Evolutionary conservation across 208 protist genomes (phyloP).

Genomic region (Naegleria lovaniensis): DNA sequence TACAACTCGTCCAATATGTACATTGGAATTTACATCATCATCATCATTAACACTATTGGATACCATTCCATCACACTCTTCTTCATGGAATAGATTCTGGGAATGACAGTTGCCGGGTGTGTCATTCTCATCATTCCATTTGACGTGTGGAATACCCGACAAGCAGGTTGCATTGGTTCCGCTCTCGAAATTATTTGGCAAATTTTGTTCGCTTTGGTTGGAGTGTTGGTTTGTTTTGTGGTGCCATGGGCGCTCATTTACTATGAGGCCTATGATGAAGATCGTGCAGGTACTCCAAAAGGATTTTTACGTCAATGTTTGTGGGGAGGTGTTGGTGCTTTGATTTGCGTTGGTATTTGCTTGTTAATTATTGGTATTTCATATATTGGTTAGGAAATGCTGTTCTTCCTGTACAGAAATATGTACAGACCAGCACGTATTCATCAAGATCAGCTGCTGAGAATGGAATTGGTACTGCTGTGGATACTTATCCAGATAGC

Average conservation of each 20-base stretch:
- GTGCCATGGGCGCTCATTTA: not conserved
- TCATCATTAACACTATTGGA: too few species aligned
- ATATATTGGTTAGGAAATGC: not conserved
- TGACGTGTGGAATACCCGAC: not conserved
- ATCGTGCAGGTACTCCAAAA: not conserved
- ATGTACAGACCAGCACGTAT: not conserved
- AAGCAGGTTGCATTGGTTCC: not conserved
- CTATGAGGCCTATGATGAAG: not conserved
- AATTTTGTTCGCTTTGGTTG: not conserved
- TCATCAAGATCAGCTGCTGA: too few species aligned
- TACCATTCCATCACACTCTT: not conserved
- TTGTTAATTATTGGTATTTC: not conserved
- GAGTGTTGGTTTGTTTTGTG: not conserved
- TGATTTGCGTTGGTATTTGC: not conserved
- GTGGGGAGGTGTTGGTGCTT: not conserved
- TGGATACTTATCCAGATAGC: not conserved
- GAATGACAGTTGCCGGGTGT: not conserved
- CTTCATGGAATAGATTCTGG: slow-evolving; percentile 12
- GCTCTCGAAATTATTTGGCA: slow-evolving; percentile 3
- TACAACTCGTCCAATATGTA: too few species aligned
- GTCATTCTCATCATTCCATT: not conserved
- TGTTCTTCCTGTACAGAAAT: not conserved
- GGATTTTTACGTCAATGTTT: not conserved
- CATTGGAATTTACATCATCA: too few species aligned
- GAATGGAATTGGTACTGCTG: not conserved